A percentile compares a stretch with the other conserved stretches of the same genome.
Evolutionary conservation across 2,329 filamentous ascomycete species (phyloP).

Genomic region (Fusarium clavum): DNA sequence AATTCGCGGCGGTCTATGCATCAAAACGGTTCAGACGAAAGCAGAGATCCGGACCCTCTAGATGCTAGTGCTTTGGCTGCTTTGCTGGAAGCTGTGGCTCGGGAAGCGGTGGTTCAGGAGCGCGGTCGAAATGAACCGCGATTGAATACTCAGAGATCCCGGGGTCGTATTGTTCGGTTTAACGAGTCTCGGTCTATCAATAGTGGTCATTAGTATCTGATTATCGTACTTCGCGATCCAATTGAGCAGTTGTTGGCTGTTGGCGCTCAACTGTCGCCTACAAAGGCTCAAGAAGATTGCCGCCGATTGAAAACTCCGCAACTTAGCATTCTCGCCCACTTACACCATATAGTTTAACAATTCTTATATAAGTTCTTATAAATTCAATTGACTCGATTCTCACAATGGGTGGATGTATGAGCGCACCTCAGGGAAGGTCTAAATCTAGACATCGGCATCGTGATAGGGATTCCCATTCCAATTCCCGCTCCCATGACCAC

Average conservation of each 20-base stretch:
- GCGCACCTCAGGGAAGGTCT: not conserved
- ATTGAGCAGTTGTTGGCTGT: not conserved
- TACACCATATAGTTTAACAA: not conserved
- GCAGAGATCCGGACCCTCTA: not conserved
- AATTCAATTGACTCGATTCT: not conserved
- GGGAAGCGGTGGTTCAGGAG: not conserved
- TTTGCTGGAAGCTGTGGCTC: not conserved
- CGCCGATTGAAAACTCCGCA: not conserved
- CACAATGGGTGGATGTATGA: slow-evolving; percentile 24
- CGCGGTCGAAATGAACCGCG: not conserved
- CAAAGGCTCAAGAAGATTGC: not conserved
- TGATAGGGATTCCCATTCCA: not conserved
- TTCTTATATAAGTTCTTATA: not conserved
- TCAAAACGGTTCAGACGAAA: not conserved
- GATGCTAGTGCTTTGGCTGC: not conserved
- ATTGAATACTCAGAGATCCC: not conserved
- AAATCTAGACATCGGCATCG: not conserved
- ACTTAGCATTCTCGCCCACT: not conserved
- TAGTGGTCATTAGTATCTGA: not conserved
- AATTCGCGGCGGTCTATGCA: not conserved
- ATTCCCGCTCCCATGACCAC: not conserved
- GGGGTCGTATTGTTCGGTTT: not conserved
- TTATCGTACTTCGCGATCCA: not conserved
- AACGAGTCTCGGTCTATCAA: not conserved
- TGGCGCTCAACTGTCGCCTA: not conserved